Percentiles rank a stretch among this genome's conserved stretches.
Evolutionary conservation across 1,284 basidiomycete genomes (phyloP).

Genomic region (Pascua guehoae): DNA sequence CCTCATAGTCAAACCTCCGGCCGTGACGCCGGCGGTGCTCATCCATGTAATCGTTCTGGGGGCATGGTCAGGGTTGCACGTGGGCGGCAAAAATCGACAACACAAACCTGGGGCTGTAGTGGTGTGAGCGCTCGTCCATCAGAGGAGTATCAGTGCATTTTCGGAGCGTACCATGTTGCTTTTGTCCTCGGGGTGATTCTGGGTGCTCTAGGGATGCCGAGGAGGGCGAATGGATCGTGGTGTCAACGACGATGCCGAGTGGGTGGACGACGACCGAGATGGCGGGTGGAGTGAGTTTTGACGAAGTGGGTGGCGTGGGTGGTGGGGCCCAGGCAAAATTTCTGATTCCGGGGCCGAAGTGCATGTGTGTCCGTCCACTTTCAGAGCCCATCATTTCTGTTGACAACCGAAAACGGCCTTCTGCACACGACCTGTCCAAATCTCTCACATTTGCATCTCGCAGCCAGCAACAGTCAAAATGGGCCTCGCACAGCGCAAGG

Average conservation of each 20-base stretch:
- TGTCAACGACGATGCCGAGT: neutral
- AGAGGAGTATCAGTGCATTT: neutral
- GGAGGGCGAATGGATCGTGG: neutral
- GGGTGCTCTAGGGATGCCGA: conserved; percentile 2
- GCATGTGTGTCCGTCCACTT: conserved; percentile 17
- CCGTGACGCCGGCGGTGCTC: conserved; percentile 50
- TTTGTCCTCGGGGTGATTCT: conserved; percentile 4
- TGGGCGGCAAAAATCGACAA: neutral
- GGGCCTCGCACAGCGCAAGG: conserved; percentile 49
- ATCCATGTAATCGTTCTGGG: conserved; percentile 51
- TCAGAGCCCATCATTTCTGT: conserved; percentile 20
- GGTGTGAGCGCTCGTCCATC: conserved; percentile 8
- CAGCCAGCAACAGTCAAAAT: conserved; percentile 25
- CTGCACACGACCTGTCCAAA: conserved; percentile 2
- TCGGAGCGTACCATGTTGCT: conserved; percentile 23
- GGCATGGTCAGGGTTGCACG: conserved; percentile 8
- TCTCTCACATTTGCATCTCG: neutral
- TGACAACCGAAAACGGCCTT: conserved; percentile 2
- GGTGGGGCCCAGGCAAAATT: conserved; percentile 16
- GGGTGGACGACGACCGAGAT: conserved; percentile 1
- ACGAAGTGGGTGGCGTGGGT: conserved; percentile 1
- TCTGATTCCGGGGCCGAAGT: conserved; percentile 14
- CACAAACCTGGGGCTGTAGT: conserved; percentile 42
- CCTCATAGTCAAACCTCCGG: conserved; percentile 49
- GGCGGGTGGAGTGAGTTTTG: conserved; percentile 1